These are phyloP conservation scores for Biscogniauxia marginata DNA, from an alignment of 2,329 filamentous ascomycete species.

Conservation along the genomic window DNA sequence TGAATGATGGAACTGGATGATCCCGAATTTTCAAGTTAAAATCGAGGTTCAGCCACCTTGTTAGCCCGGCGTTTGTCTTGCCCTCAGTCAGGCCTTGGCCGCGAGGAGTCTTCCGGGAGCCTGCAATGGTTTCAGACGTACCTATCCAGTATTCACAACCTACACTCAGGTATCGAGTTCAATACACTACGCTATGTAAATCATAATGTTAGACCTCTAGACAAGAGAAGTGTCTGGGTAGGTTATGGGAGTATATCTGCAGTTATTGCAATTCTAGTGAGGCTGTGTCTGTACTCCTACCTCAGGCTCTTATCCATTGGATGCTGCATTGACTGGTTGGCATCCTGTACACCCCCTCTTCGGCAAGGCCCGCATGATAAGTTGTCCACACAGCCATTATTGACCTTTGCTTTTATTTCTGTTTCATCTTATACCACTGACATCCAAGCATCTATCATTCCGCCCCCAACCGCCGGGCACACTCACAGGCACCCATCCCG, in stretches of 20 bases:
- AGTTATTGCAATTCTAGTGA: not conserved
- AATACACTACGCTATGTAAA: not conserved
- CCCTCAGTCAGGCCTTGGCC: not conserved
- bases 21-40: not conserved
- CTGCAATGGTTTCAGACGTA: constrained; percentile 2
- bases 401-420: not conserved
- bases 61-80: not conserved
- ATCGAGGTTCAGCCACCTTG: not conserved
- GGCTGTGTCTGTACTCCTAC: not conserved
- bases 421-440: not conserved
- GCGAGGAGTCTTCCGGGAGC: constrained; percentile 1
- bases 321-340: not conserved
- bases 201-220: not conserved
- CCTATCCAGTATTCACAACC: no score
- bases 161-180: not conserved
- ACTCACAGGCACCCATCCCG: constrained; percentile 5
- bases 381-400: not conserved
- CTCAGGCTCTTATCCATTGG: not conserved
- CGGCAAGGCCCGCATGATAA: not conserved
- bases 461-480: not conserved
- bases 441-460: not conserved
- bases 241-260: no score
- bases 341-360: not conserved
- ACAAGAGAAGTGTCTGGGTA: not conserved
- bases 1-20: not conserved